Evolutionary conservation across 345 rosid genomes (phyloP).

Genomic region (Salix brachista): DNA sequence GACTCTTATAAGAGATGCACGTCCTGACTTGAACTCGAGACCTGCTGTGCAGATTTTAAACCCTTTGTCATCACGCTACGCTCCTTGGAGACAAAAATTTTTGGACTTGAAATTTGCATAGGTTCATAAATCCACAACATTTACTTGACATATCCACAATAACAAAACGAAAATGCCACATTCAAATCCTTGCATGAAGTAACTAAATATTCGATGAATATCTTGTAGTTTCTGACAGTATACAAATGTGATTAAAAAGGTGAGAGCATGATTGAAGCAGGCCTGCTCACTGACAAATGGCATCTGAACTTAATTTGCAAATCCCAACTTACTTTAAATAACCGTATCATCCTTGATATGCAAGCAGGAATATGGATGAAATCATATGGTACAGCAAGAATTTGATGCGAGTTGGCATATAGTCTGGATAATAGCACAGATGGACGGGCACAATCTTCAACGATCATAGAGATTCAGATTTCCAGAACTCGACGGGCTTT

Average conservation of each 20-base stretch:
- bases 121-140: neutral
- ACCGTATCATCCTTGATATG: neutral
- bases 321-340: neutral
- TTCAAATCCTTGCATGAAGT: neutral
- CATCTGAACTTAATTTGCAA: neutral
- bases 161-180: neutral
- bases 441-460: neutral
- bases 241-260: neutral
- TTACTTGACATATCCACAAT: neutral
- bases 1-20: no score
- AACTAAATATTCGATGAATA: neutral
- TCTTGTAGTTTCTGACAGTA: neutral
- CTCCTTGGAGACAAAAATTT: no score
- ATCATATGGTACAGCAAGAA: neutral
- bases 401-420: neutral
- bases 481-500: slow-evolving; percentile 58
- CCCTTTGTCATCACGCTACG: no score
- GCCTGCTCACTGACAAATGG: neutral
- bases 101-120: no score
- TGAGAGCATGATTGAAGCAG: neutral
- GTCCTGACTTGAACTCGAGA: no score
- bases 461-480: slow-evolving; percentile 32
- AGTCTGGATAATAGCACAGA: neutral
- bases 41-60: no score
- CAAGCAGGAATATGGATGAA: neutral